phyloP scores from a whole-genome alignment of 176 grass and related monocot genomes.

The Panicum miliaceum region DNA sequence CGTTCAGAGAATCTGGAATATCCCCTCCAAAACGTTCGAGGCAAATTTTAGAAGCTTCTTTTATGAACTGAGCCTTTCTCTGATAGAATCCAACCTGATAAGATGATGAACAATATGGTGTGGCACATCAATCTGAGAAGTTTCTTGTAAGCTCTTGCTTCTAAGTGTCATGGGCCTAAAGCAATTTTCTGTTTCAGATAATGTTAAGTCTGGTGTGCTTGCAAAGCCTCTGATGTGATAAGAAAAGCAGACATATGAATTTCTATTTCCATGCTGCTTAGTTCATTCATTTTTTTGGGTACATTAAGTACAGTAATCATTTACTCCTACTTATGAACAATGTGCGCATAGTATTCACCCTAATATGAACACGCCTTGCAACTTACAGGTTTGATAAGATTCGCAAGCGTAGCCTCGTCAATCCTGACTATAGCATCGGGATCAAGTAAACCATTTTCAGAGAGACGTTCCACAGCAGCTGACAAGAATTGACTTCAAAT shows the following conservation, averaged over 20 bases:
- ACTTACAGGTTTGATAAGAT: slow-evolving; percentile 91
- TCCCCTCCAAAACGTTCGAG: slow-evolving; percentile 85
- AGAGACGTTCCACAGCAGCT: slow-evolving; percentile 89
- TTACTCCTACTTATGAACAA: neutral
- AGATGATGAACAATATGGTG: slow-evolving; percentile 29
- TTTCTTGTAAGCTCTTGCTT: neutral
- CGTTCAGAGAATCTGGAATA: slow-evolving; percentile 74
- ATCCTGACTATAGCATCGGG: slow-evolving; percentile 77
- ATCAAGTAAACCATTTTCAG: slow-evolving; percentile 76
- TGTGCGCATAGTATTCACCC: slow-evolving; percentile 12
- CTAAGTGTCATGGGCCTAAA: neutral
- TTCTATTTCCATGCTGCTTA: neutral
- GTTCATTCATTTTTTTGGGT: neutral
- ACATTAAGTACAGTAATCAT: slow-evolving; percentile 4
- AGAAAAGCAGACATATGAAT: neutral
- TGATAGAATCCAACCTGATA: slow-evolving; percentile 92
- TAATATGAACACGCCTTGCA: slow-evolving; percentile 4
- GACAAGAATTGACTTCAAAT: slow-evolving; percentile 48
- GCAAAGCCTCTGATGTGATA: neutral
- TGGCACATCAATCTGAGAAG: neutral
- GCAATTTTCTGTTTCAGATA: neutral
- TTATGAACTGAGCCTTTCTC: slow-evolving; percentile 82
- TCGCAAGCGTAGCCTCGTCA: slow-evolving; percentile 70
- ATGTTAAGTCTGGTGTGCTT: neutral
- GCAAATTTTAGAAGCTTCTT: slow-evolving; percentile 83